These are phyloP conservation scores for Apiospora malaysiana DNA, from an alignment of 2,329 filamentous ascomycete species.

Conservation along the genomic window DNA sequence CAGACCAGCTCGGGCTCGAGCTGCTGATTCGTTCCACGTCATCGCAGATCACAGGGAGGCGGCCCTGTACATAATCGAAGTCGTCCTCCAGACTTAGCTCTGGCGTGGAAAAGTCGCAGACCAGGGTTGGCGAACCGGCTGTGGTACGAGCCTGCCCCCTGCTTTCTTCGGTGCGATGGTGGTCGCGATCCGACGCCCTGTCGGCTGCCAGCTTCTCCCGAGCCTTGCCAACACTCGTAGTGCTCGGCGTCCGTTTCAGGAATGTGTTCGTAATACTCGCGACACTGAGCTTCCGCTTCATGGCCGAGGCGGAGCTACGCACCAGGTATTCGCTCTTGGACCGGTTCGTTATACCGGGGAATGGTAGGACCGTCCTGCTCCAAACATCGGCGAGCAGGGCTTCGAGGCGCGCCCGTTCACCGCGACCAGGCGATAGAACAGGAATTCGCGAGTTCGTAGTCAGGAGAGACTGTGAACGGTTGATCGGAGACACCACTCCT, in stretches of 20 bases:
- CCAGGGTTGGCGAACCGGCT: slow-evolving; percentile 32
- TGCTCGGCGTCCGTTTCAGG: slow-evolving; percentile 70
- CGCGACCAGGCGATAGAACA: slow-evolving; percentile 74
- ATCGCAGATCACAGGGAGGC: slow-evolving; percentile 40
- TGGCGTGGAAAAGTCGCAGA: slow-evolving; percentile 29
- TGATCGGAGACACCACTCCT: slow-evolving; percentile 60
- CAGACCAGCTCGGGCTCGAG: slow-evolving; percentile 26
- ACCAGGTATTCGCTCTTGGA: slow-evolving; percentile 74
- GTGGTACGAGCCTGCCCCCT: slow-evolving; percentile 30
- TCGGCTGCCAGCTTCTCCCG: slow-evolving; percentile 36
- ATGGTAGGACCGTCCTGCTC: slow-evolving; percentile 81
- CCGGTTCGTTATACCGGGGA: slow-evolving; percentile 77
- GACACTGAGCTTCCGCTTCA: slow-evolving; percentile 88
- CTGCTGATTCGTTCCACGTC: slow-evolving; percentile 36
- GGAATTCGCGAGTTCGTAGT: slow-evolving; percentile 69
- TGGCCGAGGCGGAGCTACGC: slow-evolving; percentile 78
- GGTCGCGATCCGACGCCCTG: slow-evolving; percentile 21
- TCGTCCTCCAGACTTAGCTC: slow-evolving; percentile 25
- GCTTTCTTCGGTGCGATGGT: background rate
- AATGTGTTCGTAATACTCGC: slow-evolving; percentile 81
- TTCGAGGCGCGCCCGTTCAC: slow-evolving; percentile 80
- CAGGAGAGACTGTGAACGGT: slow-evolving; percentile 80
- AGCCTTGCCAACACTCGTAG: slow-evolving; percentile 43
- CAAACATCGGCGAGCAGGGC: slow-evolving; percentile 77
- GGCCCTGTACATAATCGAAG: slow-evolving; percentile 30